Base-by-base conservation (phyloP, 441 rosid species). In the Adansonia rubrostipa region DNA sequence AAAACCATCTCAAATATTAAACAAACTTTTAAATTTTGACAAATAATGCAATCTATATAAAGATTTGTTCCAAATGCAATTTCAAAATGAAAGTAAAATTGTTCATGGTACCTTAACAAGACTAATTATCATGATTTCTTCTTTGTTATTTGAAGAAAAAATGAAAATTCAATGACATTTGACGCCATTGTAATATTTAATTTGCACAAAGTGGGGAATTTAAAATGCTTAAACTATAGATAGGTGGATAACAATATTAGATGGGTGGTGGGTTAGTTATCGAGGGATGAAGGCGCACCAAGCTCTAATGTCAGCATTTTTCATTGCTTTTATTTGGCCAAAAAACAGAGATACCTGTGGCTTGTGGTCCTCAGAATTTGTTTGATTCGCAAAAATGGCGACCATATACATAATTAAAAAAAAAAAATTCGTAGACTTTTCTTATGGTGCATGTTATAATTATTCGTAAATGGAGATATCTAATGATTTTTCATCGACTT, bases 281-380 rank as follows among this genome's bases (percentile, higher is more conserved):
- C 60, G 14, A 15, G 22, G 6, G 22, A 6, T 66, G 8, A 51
- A 53, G 42, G 4, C 44, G 6, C 47, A 51, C 74, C 62, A 51
- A 71, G 13, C 44, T 63, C 28, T 28, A 71, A 15, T 71, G 61
- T 28, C 45, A 17, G 24, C 74, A 71, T 28, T 71, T 53, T 53
- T 13, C 60, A 50, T 4, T 10, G 22, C 47, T 28, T 51, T 53
- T 8, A 53, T 28, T 53, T 28, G 47, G 24, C 47, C 24, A 24
- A 71, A 50, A 24, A 50, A 15, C 6, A 62, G 58, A 24, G 8
- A 36, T 10, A 50, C 10, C 11, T 70, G 44, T 70, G 50, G 74
- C 74, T 22, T 70, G 60, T 50, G 58, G 60, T 70, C 74, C 44
- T 50, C 42, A 36, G 42, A 50, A 50, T 50, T 50, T 50, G 54